A percentile compares a stretch with the other conserved stretches of the same genome.
These are phyloP conservation scores for Hymenoscyphus albidus DNA, from an alignment of 2,329 filamentous ascomycete species.

Conservation along the genomic window DNA sequence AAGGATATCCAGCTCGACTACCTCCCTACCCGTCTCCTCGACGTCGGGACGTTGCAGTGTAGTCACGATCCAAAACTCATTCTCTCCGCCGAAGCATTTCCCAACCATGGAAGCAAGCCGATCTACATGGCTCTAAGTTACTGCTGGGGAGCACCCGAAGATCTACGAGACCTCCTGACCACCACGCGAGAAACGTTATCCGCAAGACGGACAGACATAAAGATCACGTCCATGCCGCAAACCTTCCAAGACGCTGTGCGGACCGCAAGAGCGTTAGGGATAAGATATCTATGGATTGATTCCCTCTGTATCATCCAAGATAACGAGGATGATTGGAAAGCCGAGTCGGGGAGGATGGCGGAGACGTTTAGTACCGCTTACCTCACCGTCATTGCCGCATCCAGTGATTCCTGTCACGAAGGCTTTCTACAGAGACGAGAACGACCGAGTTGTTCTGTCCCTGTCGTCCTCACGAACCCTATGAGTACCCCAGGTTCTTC, in stretches of 20 bases:
- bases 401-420: constrained; percentile 13
- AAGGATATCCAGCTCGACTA: neutral
- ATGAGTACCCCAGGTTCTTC: neutral
- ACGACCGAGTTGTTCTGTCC: constrained; percentile 4
- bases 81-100: neutral
- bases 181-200: constrained; percentile 15
- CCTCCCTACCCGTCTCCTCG: constrained; percentile 13
- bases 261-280: constrained; percentile 23
- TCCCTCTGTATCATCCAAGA: constrained; percentile 36
- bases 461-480: neutral
- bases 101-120: neutral
- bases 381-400: constrained; percentile 18
- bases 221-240: constrained; percentile 15
- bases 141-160: constrained; percentile 15
- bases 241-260: constrained; percentile 15
- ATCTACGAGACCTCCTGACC: constrained; percentile 12
- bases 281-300: constrained; percentile 36
- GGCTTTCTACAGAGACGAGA: constrained; percentile 14
- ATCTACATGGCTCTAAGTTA: constrained; percentile 17
- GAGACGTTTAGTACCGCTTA: constrained; percentile 24
- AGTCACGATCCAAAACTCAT: neutral
- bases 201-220: constrained; percentile 1
- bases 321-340: constrained; percentile 30
- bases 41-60: constrained; percentile 4
- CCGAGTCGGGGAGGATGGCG: constrained; percentile 30